Conservation (phyloP, 139 green algal species). For the Zygnema circumcarinatum region DNA sequence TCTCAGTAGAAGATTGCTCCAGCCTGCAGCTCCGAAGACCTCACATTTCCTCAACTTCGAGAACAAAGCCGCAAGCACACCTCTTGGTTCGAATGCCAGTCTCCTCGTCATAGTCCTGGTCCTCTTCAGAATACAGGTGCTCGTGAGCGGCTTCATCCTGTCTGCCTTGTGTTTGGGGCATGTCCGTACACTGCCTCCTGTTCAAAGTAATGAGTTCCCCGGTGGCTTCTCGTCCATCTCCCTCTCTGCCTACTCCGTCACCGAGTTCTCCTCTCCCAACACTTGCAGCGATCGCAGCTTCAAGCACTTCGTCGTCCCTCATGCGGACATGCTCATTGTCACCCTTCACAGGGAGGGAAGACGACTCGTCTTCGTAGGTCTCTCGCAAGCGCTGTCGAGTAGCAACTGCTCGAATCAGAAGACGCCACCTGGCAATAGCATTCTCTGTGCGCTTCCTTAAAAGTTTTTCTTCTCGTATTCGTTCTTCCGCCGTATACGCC, state of each 20-base stretch:
- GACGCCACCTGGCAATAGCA: constrained; percentile 38
- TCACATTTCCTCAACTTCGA: constrained; percentile 47
- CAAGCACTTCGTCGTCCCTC: constrained; percentile 7
- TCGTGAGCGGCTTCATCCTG: neutral
- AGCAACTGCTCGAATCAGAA: constrained; percentile 33
- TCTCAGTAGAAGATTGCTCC: neutral
- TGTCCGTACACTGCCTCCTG: neutral
- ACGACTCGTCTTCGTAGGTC: constrained; percentile 16
- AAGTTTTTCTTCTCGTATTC: neutral
- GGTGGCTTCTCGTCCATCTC: neutral
- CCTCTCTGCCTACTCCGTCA: constrained; percentile 18
- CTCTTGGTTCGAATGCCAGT: constrained; percentile 16
- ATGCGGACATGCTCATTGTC: neutral
- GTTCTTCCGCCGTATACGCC: constrained; percentile 49
- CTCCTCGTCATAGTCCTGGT: neutral
- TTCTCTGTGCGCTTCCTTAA: constrained; percentile 26
- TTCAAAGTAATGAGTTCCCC: neutral
- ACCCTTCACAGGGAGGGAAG: neutral
- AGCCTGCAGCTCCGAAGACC: neutral
- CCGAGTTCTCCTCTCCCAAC: neutral
- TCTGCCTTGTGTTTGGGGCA: neutral
- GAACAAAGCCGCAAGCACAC: constrained; percentile 30
- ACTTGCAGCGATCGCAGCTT: neutral
- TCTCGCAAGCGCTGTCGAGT: constrained; percentile 45
- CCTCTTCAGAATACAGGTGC: constrained; percentile 12